phyloP scores from a whole-genome alignment of 352 stramenopile genomes.

The Phytopythium delawarense region DNA sequence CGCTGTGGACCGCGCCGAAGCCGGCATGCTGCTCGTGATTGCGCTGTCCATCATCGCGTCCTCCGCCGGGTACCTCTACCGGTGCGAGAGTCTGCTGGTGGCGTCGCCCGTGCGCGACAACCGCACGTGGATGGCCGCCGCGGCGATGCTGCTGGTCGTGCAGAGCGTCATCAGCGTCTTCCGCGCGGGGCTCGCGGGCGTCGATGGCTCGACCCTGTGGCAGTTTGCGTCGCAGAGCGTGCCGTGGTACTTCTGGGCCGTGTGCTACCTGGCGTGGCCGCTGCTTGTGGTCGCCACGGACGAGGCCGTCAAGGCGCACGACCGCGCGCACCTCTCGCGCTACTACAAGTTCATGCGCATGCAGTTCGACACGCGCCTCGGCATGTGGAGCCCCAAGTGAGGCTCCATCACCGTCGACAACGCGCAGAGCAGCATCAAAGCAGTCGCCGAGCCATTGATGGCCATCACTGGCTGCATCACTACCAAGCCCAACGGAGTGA shows the following conservation, averaged over 20 bases:
- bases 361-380: slow-evolving; percentile 85
- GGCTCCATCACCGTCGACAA: no score
- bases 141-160: slow-evolving; percentile 31
- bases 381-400: slow-evolving; percentile 87
- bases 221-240: slow-evolving; percentile 43
- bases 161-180: slow-evolving; percentile 45
- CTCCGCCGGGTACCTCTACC: slow-evolving; percentile 71
- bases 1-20: slow-evolving; percentile 70
- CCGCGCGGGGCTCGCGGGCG: slow-evolving; percentile 39
- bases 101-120: slow-evolving; percentile 64
- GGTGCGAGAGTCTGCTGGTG: slow-evolving; percentile 66
- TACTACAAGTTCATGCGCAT: slow-evolving; percentile 87
- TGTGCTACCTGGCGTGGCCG: slow-evolving; percentile 51
- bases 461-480: no score
- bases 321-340: slow-evolving; percentile 63
- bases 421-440: background rate
- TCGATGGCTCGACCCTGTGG: slow-evolving; percentile 46
- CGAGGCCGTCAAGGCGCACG: slow-evolving; percentile 69
- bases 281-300: slow-evolving; percentile 53
- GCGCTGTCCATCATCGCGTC: slow-evolving; percentile 64
- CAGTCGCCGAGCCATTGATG: no score
- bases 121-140: slow-evolving; percentile 49
- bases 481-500: no score
- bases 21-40: slow-evolving; percentile 67
- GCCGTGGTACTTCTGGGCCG: slow-evolving; percentile 57